Base-by-base conservation (phyloP, 2,329 filamentous ascomycete genomes). In the Neodidymelliopsis sp. region DNA sequence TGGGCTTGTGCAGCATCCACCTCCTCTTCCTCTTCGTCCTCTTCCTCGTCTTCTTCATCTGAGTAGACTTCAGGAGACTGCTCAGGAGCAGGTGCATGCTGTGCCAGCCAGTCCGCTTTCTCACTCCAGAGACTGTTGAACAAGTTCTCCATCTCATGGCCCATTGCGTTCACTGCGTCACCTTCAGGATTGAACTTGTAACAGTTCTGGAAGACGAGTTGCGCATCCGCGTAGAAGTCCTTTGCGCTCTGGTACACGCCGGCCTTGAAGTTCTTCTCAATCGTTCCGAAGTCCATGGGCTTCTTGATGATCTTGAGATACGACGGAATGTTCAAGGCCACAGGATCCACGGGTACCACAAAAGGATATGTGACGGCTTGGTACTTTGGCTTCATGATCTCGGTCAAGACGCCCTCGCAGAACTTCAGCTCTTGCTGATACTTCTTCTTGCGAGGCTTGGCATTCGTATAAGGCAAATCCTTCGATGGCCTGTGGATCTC, bases 301-400 rank as follows among this genome's bases (percentile, higher is more conserved):
- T 92, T 91, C 79, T 96, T 97, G 76, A 99, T 91, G 54, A 97
- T 80, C 65, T 88, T 91, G 71, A 94, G 90, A 70, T 99, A 99
- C 18, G 88, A 87, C 0, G 94, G 94, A 51, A 97, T 97, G 69
- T 93, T 91, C 43, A 97, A 78, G 0, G 92, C 93, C 25, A 97
- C 92, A 0, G 94, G 91, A 69, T 99, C 94, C 15, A 99, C 94
- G 0, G 94, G 89, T 6, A 83, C 77, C 63, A 90, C 77, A 76
- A 99, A 99, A 50, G 89, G 87, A 45, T 81, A 81, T 31, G 90
- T 90, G 58, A 87, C 77, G 2, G 75, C 67, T 46, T 79, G 80
- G 67, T 97, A 83, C 70, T 90, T 92, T 1, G 81, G 74, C 69
- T 91, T 89, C 72, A 87, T 83, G 23, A 97, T 70, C 67, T 97